These are phyloP conservation scores for Wakefieldia striispora DNA, from an alignment of 768 basidiomycete species.

Conservation along the genomic window DNA sequence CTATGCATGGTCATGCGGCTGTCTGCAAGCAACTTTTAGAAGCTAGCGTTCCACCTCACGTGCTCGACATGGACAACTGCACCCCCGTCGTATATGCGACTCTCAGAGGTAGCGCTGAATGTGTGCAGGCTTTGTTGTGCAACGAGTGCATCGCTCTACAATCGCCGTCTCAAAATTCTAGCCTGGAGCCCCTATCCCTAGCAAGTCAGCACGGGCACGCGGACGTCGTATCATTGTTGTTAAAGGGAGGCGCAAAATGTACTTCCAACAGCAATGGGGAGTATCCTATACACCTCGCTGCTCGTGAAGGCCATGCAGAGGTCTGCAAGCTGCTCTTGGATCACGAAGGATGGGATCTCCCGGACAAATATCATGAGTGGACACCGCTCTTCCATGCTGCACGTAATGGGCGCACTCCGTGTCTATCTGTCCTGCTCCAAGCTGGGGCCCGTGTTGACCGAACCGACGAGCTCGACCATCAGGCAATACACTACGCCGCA, in stretches of 20 bases:
- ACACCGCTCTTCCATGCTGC: conserved; percentile 96
- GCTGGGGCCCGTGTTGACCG: conserved; percentile 76
- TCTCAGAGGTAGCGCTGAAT: conserved; percentile 76
- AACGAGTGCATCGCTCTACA: conserved; percentile 66
- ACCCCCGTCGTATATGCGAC: conserved; percentile 94
- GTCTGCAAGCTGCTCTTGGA: conserved; percentile 75
- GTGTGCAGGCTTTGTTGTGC: conserved; percentile 79
- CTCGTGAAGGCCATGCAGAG: conserved; percentile 85
- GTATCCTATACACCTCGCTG: conserved; percentile 94
- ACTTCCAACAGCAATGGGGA: conserved; percentile 93
- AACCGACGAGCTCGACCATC: conserved; percentile 81
- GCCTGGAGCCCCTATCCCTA: conserved; percentile 83
- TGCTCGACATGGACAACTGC: conserved; percentile 90
- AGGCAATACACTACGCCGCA: conserved; percentile 89
- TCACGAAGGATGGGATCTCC: conserved; percentile 77
- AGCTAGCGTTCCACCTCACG: conserved; percentile 60
- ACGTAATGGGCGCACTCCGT: conserved; percentile 74
- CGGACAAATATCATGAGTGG: conserved; percentile 98
- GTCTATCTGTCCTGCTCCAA: conserved; percentile 73
- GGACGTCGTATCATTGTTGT: conserved; percentile 73
- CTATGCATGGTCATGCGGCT: conserved; percentile 82
- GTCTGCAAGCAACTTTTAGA: conserved; percentile 78
- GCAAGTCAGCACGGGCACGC: conserved; percentile 90
- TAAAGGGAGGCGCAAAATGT: conserved; percentile 74
- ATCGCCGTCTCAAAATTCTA: conserved; percentile 54